These are phyloP conservation scores for Iris pallida DNA, from an alignment of 116 monocot species.

Conservation along the genomic window DNA sequence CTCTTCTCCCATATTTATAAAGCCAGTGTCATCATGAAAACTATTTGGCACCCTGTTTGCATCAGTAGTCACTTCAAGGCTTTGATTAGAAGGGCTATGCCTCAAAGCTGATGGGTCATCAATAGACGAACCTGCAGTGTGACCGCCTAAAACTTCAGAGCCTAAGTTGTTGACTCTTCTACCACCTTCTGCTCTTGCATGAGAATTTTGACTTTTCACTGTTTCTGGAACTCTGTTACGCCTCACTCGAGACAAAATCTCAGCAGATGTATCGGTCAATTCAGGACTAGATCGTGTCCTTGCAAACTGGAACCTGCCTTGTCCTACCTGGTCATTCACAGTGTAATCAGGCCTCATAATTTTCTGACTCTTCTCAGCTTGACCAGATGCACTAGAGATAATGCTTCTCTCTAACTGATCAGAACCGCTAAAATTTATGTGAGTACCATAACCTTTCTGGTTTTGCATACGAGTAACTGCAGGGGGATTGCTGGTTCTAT, in stretches of 20 bases:
- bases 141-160: constrained; percentile 21
- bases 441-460: constrained; percentile 22
- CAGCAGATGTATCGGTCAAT: constrained; percentile 41
- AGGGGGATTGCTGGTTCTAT: constrained; percentile 15
- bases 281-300: constrained; percentile 79
- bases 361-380: constrained; percentile 32
- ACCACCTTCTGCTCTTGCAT: constrained; percentile 18
- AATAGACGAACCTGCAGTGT: constrained; percentile 25
- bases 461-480: constrained; percentile 1
- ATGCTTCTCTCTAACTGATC: constrained; percentile 30
- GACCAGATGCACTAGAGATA: constrained; percentile 15
- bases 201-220: constrained; percentile 29
- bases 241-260: constrained; percentile 22
- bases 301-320: constrained; percentile 47
- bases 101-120: constrained; percentile 36
- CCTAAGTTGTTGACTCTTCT: constrained; percentile 30
- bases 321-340: constrained; percentile 24
- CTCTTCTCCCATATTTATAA: constrained; percentile 31
- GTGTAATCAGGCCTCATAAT: constrained; percentile 15
- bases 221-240: constrained; percentile 22
- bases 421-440: constrained; percentile 9
- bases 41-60: no score
- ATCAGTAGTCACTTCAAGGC: constrained; percentile 33
- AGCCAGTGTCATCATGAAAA: constrained; percentile 35
- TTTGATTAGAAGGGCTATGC: constrained; percentile 36